These are phyloP conservation scores for Ilyonectria robusta DNA, from an alignment of 2,329 filamentous ascomycete species.

Conservation along the genomic window DNA sequence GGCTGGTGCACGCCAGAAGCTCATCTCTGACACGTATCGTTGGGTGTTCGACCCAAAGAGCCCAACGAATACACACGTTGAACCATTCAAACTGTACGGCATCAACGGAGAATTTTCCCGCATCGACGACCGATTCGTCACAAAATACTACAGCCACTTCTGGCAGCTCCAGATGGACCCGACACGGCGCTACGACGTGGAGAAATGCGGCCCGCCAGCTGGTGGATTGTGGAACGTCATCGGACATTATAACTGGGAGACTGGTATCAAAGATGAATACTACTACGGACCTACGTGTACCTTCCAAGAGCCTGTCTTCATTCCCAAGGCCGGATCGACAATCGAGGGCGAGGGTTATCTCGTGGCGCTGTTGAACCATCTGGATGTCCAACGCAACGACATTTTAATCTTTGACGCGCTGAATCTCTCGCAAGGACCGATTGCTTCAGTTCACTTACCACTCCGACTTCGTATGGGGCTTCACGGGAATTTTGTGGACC, in stretches of 20 bases:
- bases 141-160: constrained; percentile 27
- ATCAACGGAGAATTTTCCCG: constrained; percentile 27
- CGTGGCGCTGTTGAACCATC: constrained; percentile 22
- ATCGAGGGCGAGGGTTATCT: constrained; percentile 17
- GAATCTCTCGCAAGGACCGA: constrained; percentile 5
- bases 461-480: constrained; percentile 27
- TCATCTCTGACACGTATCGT: constrained; percentile 19
- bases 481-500: constrained; percentile 29
- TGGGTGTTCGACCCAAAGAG: constrained; percentile 23
- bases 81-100: constrained; percentile 12
- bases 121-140: constrained; percentile 25
- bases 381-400: constrained; percentile 25
- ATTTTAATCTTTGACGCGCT: constrained; percentile 23
- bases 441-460: constrained; percentile 12
- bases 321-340: background rate
- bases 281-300: constrained; percentile 17
- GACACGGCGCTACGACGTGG: constrained; percentile 3
- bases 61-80: constrained; percentile 7
- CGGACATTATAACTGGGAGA: constrained; percentile 24
- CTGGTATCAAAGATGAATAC: constrained; percentile 11
- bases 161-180: constrained; percentile 28
- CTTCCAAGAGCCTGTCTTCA: constrained; percentile 24
- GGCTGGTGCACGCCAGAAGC: constrained; percentile 12
- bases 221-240: constrained; percentile 28
- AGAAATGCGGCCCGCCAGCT: constrained; percentile 19